Evolutionary conservation across 306 rosid species (phyloP).

Genomic region (Carpinus viminea): DNA sequence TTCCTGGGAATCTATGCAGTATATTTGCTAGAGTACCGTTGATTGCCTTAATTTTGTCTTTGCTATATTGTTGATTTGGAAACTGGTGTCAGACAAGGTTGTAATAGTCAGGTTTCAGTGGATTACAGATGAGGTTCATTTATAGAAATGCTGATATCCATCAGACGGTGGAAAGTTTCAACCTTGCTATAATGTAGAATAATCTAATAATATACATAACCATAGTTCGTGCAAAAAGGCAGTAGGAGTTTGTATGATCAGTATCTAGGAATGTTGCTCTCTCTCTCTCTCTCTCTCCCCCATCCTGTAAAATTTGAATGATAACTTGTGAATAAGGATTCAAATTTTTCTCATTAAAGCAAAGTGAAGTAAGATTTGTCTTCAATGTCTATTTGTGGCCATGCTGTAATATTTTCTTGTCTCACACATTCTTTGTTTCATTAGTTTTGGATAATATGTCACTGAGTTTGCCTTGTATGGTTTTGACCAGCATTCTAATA

Average conservation of each 20-base stretch:
- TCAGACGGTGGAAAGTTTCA: not conserved
- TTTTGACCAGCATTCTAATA: slow-evolving; percentile 37
- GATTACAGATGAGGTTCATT: not conserved
- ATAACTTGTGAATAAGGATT: not conserved
- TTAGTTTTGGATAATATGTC: slow-evolving; percentile 20
- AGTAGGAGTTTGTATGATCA: not conserved
- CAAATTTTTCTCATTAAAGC: not conserved
- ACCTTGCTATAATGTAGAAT: not conserved
- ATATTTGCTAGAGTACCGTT: not conserved
- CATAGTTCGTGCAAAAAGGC: not conserved
- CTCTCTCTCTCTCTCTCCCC: too few relatives aligned
- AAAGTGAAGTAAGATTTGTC: not conserved
- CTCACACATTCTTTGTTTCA: not conserved
- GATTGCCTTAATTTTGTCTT: not conserved
- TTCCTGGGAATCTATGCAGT: not conserved
- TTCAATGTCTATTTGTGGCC: not conserved
- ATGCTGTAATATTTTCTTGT: not conserved
- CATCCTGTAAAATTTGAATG: not conserved
- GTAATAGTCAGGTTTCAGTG: not conserved
- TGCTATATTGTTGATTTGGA: not conserved
- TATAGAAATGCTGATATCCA: not conserved
- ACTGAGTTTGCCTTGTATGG: not conserved
- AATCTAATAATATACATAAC: not conserved
- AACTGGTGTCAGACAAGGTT: not conserved
- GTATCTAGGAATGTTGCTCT: too few relatives aligned